Base-by-base conservation (phyloP, 805 yeast genomes). In the Pichia eremophila region DNA sequence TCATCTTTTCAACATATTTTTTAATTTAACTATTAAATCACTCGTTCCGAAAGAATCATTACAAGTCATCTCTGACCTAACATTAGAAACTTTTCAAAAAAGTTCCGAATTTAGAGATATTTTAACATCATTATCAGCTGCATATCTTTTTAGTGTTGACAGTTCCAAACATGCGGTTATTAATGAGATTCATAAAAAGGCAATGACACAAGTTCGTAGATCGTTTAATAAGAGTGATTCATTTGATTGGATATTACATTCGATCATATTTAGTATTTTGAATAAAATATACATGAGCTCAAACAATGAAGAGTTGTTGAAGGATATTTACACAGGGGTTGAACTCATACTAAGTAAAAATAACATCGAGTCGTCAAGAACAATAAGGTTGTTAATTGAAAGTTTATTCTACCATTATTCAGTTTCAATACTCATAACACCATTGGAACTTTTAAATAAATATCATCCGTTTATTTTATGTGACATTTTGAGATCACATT, bases 371-470 rank as follows among this genome's bases (percentile, higher is more conserved):
- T 9, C 29, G 4, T 12, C 12, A 7, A 9, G 8, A 12, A 29
- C 11, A 8, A 37, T 38, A 3, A 37, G 25, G 2, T 2, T 38
- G 6, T 19, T 44, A 19, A 25, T 44, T 36, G 46, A 44, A 32
- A 44, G 41, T 44, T 9, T 44, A 8, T 17, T 38, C 19, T 44
- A 44, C 17, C 25, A 38, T 25, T 44, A 37, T 37, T 22, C 46
- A 5, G 41, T 38, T 14, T 44, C 46, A 28, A 15, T 36, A 14
- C 38, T 44, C 5, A n/a, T 36, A 10, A 9, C 37, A 44, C 37
- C 46, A 3, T 8, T 5, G 4, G 40, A 37, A 1, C 4, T 17
- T 15, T 25, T 44, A 12, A 29, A 38, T 28, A 17, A 27, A 22
- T 25, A 10, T 12, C 29, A 44, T 44, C 35, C 37, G 8, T 38